Base-by-base conservation (phyloP, 495 filamentous ascomycete species). In the Penicillium lividum region DNA sequence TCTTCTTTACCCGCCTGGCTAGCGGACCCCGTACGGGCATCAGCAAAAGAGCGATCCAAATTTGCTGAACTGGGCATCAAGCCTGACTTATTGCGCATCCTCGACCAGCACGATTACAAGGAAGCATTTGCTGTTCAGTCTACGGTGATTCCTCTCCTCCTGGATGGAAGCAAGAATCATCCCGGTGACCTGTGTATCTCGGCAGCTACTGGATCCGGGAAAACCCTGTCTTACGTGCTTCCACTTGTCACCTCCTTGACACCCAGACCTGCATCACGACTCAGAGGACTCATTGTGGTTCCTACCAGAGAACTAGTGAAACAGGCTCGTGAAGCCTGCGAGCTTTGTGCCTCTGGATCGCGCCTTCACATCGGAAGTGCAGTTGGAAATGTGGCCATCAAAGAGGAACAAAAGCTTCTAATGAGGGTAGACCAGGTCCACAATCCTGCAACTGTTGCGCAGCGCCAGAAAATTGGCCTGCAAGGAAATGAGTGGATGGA, bases 171-270 rank as follows among this genome's bases (percentile, higher is more conserved):
- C 15, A 69, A 82, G 43, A 75, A 70, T 15, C 80, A 83, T 54
- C 70, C 79, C 3, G 89, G 91, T 3, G 93, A 98, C 73, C 59
- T 98, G 7, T 89, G 94, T 51, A 83, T 98, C 15, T 92, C 91
- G 22, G 93, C 93, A 1, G 84, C 91, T 4, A 98, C 93, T 1
- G 93, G 93, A 5, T 97, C 93, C 0, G 93, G 93, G 47, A 98
- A 98, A 68, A 98, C 93, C 0, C 73, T 98, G 3, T 87, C 93
- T 5, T 98, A 98, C 60, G 80, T 92, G 1, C 77, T 97, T n/a
- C 93, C 93, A 0, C 82, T 97, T 61, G 75, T 96, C 15, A 84
- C 90, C 40, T 81, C 84, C n/a, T 71, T 98, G 42, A 82, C 84
- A 51, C 72, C 80, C 3, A 76, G 78, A 34, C 73, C 77, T 22